These are phyloP conservation scores for Aplosporella prunicola DNA, from an alignment of 2,329 filamentous ascomycete genomes.

Conservation along the genomic window DNA sequence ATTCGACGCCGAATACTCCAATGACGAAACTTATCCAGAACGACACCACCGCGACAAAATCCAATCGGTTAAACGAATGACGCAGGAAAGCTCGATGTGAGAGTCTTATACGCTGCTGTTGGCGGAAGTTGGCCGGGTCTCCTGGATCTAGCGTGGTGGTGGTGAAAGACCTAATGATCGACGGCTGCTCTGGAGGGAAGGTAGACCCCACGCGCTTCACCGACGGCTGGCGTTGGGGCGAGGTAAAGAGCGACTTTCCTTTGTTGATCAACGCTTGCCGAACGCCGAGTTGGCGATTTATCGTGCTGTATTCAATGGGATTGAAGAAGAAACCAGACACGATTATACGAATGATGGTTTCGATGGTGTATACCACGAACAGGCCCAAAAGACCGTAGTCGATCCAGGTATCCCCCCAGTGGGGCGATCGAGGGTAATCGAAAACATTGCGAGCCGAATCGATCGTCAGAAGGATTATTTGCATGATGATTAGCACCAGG, in stretches of 20 bases:
- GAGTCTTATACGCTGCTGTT: conserved; percentile 75
- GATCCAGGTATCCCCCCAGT: conserved; percentile 59
- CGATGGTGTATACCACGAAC: conserved; percentile 83
- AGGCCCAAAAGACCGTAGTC: conserved; percentile 75
- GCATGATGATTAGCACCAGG: conserved; percentile 75
- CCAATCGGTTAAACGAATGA: conserved; percentile 90
- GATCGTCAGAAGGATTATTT: conserved; percentile 78
- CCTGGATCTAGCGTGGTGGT: conserved; percentile 52
- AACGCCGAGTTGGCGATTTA: conserved; percentile 67
- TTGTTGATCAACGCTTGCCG: conserved; percentile 66
- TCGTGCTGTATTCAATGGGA: conserved; percentile 81
- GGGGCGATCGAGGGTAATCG: conserved; percentile 45
- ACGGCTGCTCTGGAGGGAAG: conserved; percentile 42
- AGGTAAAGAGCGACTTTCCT: conserved; percentile 67
- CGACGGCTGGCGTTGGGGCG: conserved; percentile 62
- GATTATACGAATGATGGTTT: conserved; percentile 72
- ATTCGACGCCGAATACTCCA: conserved; percentile 59
- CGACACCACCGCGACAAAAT: conserved; percentile 88
- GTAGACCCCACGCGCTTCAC: conserved; percentile 41
- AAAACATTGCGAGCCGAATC: conserved; percentile 69
- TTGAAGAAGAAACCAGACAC: conserved; percentile 93
- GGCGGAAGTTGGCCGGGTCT: conserved; percentile 52
- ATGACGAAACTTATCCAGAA: conserved; percentile 88
- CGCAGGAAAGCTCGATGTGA: conserved; percentile 86
- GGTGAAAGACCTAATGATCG: conserved; percentile 69